These are phyloP conservation scores for Syncephalastrum contaminatum DNA, from an alignment of 371 early-diverging fungal species.

Conservation along the genomic window DNA sequence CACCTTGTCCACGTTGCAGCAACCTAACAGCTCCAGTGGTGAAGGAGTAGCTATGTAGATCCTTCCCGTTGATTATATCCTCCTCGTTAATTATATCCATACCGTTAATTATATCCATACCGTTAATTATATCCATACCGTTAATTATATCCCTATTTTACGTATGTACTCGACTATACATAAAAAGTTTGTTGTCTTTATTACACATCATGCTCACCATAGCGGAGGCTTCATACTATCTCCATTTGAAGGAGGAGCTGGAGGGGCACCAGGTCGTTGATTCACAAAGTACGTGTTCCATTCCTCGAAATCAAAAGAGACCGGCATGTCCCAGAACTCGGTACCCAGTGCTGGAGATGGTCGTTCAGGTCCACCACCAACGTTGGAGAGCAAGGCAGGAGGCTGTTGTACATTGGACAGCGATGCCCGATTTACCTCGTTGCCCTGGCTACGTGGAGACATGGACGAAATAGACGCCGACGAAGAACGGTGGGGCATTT, in stretches of 20 bases:
- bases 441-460: not conserved
- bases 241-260: no score
- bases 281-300: conserved; percentile 24
- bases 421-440: not conserved
- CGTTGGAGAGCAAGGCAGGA: conserved; percentile 3
- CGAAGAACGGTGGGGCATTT: not conserved
- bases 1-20: conserved; percentile 1
- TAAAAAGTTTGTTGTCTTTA: no score
- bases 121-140: not conserved
- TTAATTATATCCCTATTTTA: not conserved
- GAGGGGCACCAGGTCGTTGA: conserved; percentile 8
- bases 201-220: no score
- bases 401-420: not conserved
- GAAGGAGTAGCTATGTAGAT: conserved; percentile 1
- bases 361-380: conserved; percentile 8
- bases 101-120: not conserved
- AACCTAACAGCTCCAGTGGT: not conserved
- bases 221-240: no score
- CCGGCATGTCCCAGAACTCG: conserved; percentile 26
- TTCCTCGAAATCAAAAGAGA: conserved; percentile 26
- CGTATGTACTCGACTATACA: no score
- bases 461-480: not conserved
- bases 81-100: not conserved
- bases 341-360: conserved; percentile 10
- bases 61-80: not conserved